Base-by-base conservation (phyloP, 768 basidiomycete genomes). In the Auricularia sp. region DNA sequence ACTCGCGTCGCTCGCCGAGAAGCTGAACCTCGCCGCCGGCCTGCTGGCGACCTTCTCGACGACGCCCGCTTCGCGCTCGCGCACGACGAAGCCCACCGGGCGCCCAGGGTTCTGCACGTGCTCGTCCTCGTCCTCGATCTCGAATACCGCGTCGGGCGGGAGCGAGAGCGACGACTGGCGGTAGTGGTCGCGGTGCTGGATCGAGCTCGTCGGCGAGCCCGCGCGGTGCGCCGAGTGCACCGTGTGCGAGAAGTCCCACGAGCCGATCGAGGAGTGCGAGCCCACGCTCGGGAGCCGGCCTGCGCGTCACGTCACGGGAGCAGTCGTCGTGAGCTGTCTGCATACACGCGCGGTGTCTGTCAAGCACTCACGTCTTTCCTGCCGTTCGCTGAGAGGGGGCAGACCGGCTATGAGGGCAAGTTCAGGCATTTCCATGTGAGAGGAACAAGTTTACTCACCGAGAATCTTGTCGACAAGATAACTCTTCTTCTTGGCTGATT, bases 401-500 rank as follows among this genome's bases (percentile, higher is more conserved):
- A 94, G 77, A 67, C 83, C 85, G 14, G 47, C 68, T 83, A 82
- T 0, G 13, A 29, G 29, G 29, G 29, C 29, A 29, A 29, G 2
- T 29, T 29, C 29, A 29, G 29, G 29, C 29, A 29, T 29, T 29
- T 29, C 29, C 29, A 29, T 29, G 29, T 29, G 29, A 29, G 2
- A 29, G 29, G 29, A 29, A 29, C 29, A 29, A 29, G 29, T 29
- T 29, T 16, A 71, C 79, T 18, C 69, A 87, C 85, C 81, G 29
- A 98, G 75, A 67, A 97, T 86, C 21, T 87, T 81, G 63, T 83
- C 82, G 35, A 94, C 87, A 18, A 98, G 82, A 75, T 87, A 89
- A 3, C 82, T 79, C 71, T 87, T 88, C 77, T 87, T 90, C 78
- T 90, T 93, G 3, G 92, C 84, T 34, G 75, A 76, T 73, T 81